These are phyloP conservation scores for Umbelopsis sp. DNA, from an alignment of 371 early-diverging fungal genomes.

Conservation along the genomic window DNA sequence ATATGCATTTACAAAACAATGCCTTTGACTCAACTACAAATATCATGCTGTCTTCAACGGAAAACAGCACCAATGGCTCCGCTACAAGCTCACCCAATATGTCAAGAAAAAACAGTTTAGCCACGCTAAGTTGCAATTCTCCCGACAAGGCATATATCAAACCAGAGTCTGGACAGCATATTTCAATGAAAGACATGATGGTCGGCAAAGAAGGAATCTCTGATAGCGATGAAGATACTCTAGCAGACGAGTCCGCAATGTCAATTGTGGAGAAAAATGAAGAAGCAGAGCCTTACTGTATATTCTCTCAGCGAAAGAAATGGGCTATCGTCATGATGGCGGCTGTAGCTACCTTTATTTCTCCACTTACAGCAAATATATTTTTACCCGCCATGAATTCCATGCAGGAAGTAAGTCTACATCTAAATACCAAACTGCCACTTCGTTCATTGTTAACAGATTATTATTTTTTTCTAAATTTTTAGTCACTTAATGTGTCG, in stretches of 20 bases:
- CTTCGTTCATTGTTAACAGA: background rate
- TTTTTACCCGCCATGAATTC: constrained; percentile 34
- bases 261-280: background rate
- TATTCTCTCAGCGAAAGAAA: constrained; percentile 25
- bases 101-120: background rate
- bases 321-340: constrained; percentile 28
- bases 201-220: background rate
- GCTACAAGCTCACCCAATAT: background rate
- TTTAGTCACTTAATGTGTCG: constrained; percentile 27
- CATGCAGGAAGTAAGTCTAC: constrained; percentile 26
- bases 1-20: background rate
- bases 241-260: background rate
- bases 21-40: background rate
- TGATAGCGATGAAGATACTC: background rate
- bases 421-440: background rate
- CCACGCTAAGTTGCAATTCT: background rate
- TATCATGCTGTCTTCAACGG: background rate
- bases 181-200: background rate
- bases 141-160: background rate
- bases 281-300: constrained; percentile 21
- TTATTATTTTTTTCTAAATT: background rate
- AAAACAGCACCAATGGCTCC: background rate
- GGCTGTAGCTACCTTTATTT: constrained; percentile 31
- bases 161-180: background rate
- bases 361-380: constrained; percentile 33